Conservation (phyloP, 352 stramenopile genomes). For the Pythium aristosporum region DNA sequence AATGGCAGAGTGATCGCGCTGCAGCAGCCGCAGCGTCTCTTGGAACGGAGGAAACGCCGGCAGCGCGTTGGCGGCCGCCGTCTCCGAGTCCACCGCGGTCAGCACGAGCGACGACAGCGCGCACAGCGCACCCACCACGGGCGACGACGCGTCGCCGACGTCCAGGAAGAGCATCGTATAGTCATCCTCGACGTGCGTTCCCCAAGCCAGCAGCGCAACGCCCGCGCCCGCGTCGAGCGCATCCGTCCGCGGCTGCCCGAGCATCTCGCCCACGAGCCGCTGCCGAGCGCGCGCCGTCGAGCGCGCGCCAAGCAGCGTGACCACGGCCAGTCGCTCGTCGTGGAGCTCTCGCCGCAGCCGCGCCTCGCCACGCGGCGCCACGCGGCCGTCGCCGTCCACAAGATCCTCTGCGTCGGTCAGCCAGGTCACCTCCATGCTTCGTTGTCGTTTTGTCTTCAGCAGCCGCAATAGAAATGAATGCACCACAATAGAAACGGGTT, state of each 20-base stretch:
- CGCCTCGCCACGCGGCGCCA: constrained; percentile 33
- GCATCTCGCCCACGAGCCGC: constrained; percentile 33
- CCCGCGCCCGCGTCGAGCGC: not conserved
- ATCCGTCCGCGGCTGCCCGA: constrained; percentile 16
- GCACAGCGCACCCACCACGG: constrained; percentile 45
- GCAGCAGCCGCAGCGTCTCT: constrained; percentile 42
- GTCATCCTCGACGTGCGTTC: constrained; percentile 48
- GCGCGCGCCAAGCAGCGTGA: constrained; percentile 43
- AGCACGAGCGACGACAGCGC: constrained; percentile 69
- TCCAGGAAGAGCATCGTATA: constrained; percentile 58
- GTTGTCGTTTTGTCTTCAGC: not conserved
- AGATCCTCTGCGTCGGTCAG: constrained; percentile 33
- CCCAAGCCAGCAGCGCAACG: constrained; percentile 43
- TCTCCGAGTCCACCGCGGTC: constrained; percentile 32
- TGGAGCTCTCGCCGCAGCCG: constrained; percentile 44
- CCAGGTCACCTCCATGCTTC: constrained; percentile 49
- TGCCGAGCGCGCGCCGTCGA: constrained; percentile 27
- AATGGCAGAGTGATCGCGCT: constrained; percentile 40
- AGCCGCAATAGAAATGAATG: constrained; percentile 14
- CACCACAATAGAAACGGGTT: constrained; percentile 18
- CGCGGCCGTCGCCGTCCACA: constrained; percentile 33
- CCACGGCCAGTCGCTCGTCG: constrained; percentile 52
- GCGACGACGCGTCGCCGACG: constrained; percentile 14
- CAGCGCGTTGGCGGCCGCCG: constrained; percentile 20
- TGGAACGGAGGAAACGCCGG: constrained; percentile 37